phyloP scores from a whole-genome alignment of 257 asterid genomes.

The Lycium barbarum region DNA sequence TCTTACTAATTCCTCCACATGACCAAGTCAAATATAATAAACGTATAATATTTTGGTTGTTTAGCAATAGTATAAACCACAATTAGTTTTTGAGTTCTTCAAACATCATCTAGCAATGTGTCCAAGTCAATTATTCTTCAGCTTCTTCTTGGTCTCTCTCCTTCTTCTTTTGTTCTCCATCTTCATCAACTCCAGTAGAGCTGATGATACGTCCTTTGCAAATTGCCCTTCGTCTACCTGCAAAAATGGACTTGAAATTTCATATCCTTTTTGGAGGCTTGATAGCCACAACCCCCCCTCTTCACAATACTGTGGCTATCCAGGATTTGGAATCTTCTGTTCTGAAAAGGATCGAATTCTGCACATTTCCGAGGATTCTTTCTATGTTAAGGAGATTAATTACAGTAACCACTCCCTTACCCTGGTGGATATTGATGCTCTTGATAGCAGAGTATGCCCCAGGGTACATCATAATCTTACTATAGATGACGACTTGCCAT shows the following conservation, averaged over 20 bases:
- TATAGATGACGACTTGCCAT: background rate
- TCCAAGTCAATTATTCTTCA: no score
- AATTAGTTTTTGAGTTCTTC: no score
- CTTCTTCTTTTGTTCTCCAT: background rate
- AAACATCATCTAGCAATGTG: no score
- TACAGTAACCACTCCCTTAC: background rate
- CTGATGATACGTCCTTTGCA: background rate
- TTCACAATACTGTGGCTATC: conserved; percentile 7
- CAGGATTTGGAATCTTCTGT: background rate
- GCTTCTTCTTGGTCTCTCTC: background rate
- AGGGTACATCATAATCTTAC: background rate
- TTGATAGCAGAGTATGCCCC: background rate
- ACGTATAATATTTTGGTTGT: no score
- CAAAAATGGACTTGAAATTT: background rate
- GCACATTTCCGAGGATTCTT: background rate
- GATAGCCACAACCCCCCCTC: background rate
- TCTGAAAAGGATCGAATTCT: background rate
- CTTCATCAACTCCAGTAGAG: background rate
- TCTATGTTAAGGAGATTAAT: background rate
- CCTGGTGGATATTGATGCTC: background rate
- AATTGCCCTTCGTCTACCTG: background rate
- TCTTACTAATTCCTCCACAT: background rate
- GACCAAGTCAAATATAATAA: background rate
- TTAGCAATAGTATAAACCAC: no score
- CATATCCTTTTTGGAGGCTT: conserved; percentile 24